Percentiles rank a stretch among this genome's conserved stretches.
These are phyloP conservation scores for Obba rivulosa DNA, from an alignment of 768 basidiomycete genomes.

Conservation along the genomic window DNA sequence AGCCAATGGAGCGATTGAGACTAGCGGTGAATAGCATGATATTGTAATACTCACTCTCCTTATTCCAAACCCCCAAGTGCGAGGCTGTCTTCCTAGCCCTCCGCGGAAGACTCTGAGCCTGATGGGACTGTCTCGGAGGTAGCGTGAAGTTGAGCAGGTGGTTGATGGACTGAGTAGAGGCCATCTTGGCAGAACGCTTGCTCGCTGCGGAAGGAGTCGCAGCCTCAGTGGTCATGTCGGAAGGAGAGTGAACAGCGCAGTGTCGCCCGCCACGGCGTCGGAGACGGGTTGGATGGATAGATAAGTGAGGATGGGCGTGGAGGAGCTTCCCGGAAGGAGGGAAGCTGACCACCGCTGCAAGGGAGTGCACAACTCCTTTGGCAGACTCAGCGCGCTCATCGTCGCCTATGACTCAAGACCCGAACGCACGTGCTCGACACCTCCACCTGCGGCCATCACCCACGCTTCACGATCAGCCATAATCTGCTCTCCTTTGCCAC, in stretches of 20 bases:
- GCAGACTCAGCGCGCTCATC: constrained; percentile 5
- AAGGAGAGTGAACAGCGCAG: constrained; percentile 14
- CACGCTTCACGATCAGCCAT: no score
- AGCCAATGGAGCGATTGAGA: constrained; percentile 13
- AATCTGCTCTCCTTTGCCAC: no score
- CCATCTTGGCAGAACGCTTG: constrained; percentile 66
- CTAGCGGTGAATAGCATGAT: constrained; percentile 4
- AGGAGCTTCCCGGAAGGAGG: constrained; percentile 45
- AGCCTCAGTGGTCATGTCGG: constrained; percentile 18
- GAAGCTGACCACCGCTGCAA: constrained; percentile 27
- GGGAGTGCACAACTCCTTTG: constrained; percentile 7
- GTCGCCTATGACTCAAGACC: constrained; percentile 21
- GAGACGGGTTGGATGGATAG: constrained; percentile 6
- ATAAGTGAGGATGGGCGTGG: constrained; percentile 7
- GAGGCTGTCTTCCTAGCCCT: constrained; percentile 68
- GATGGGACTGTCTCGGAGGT: constrained; percentile 75
- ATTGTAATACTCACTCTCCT: constrained; percentile 72
- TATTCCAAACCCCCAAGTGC: constrained; percentile 73
- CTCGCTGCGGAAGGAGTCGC: constrained; percentile 31
- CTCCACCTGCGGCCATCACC: no score
- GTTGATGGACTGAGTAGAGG: constrained; percentile 61
- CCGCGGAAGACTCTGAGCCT: constrained; percentile 54
- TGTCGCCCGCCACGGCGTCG: no score
- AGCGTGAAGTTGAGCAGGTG: constrained; percentile 93
- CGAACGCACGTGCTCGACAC: constrained; percentile 23